Conservation (phyloP, 2,329 filamentous ascomycete genomes). For the Leptographium galeiforme region DNA sequence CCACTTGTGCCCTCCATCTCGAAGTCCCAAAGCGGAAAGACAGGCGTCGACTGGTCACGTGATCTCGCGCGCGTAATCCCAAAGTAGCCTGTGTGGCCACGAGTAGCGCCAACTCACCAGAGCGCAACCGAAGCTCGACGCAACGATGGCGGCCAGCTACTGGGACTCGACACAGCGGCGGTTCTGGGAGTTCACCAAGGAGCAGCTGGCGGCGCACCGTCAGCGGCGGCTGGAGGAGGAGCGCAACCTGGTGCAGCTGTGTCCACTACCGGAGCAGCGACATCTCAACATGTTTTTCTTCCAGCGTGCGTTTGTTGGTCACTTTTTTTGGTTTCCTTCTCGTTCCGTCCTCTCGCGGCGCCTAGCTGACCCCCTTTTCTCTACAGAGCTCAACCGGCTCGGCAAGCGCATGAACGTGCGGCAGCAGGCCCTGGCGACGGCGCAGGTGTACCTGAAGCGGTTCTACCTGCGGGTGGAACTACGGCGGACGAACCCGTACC, state of each 20-base stretch:
- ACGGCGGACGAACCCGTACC: constrained; percentile 81
- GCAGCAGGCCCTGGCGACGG: constrained; percentile 87
- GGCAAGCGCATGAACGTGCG: constrained; percentile 72
- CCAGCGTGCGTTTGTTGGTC: constrained; percentile 63
- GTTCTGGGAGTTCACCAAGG: constrained; percentile 81
- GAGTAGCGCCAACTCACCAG: no score
- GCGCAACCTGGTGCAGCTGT: constrained; percentile 59
- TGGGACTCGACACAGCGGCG: constrained; percentile 89
- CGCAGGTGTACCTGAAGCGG: constrained; percentile 85
- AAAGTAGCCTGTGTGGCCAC: no score
- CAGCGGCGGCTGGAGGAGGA: constrained; percentile 67
- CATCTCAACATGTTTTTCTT: constrained; percentile 87
- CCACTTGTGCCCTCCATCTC: no score
- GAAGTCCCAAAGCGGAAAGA: no score
- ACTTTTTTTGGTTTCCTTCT: background rate
- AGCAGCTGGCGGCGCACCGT: constrained; percentile 63
- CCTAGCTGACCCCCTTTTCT: background rate
- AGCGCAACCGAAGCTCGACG: background rate
- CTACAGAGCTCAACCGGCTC: constrained; percentile 62
- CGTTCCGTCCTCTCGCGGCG: background rate
- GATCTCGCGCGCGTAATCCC: no score
- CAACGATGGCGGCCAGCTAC: constrained; percentile 82
- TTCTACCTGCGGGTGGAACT: constrained; percentile 90
- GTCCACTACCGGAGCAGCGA: constrained; percentile 67
- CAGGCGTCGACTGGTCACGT: no score